phyloP scores from a whole-genome alignment of 805 yeast genomes.

The Cyberlindnera maritima region DNA sequence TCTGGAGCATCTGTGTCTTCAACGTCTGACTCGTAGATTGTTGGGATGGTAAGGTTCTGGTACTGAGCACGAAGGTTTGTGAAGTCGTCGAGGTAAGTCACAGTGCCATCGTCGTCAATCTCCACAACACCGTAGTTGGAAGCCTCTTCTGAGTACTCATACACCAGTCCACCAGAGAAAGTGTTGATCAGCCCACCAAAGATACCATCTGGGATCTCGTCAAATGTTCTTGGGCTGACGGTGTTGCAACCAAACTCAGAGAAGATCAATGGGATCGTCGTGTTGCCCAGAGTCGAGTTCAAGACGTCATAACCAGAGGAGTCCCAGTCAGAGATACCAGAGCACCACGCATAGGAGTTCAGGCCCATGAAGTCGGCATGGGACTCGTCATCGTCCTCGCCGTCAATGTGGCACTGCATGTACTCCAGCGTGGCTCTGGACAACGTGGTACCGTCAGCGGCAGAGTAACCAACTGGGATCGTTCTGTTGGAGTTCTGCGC shows the following conservation, averaged over 20 bases:
- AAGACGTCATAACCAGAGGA: conserved; percentile 67
- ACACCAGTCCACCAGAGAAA: conserved; percentile 90
- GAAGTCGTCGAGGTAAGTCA: conserved; percentile 47
- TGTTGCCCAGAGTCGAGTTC: conserved; percentile 53
- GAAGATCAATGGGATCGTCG: conserved; percentile 65
- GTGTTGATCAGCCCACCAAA: conserved; percentile 63
- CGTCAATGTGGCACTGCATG: conserved; percentile 74
- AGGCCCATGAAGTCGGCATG: conserved; percentile 90
- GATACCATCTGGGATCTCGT: conserved; percentile 68
- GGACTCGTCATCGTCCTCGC: conserved; percentile 50
- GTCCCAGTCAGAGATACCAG: conserved; percentile 62
- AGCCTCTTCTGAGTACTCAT: conserved; percentile 79
- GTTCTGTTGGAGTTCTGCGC: conserved; percentile 63
- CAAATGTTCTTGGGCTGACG: conserved; percentile 76
- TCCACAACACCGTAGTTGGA: conserved; percentile 76
- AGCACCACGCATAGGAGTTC: conserved; percentile 96
- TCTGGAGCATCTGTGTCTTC: conserved; percentile 28
- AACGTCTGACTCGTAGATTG: conserved; percentile 37
- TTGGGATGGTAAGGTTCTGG: conserved; percentile 35
- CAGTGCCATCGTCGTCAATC: conserved; percentile 42
- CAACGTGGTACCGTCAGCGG: conserved; percentile 76
- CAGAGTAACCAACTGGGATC: conserved; percentile 94
- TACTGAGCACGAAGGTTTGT: conserved; percentile 45
- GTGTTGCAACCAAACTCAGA: conserved; percentile 86
- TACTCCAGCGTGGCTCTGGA: conserved; percentile 75